These are phyloP conservation scores for Dalbergia oliveri DNA, from an alignment of 306 rosid genomes.

Conservation along the genomic window DNA sequence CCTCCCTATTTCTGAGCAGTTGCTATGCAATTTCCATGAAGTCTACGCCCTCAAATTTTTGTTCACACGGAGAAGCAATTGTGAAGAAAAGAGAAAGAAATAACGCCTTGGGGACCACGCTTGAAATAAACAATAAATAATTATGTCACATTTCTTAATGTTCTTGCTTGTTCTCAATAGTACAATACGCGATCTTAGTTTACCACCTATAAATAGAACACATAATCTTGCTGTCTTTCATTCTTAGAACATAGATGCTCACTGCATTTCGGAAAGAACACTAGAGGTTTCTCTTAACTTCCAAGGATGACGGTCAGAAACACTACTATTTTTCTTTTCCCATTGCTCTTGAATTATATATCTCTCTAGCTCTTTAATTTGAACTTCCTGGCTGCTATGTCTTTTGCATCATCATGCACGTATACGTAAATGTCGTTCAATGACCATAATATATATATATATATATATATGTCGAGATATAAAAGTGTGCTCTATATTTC, in stretches of 20 bases:
- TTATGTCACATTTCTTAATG: constrained; percentile 13
- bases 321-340: neutral
- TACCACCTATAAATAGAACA: constrained; percentile 39
- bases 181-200: neutral
- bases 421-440: neutral
- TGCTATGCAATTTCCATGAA: constrained; percentile 48
- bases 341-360: constrained; percentile 1
- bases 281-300: constrained; percentile 7
- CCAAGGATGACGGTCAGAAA: constrained; percentile 55
- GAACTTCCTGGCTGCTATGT: neutral
- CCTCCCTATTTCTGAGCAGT: constrained; percentile 48
- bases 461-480: neutral
- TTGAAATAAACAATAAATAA: constrained; percentile 14
- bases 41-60: constrained; percentile 29
- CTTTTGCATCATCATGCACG: constrained; percentile 22
- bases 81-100: constrained; percentile 34
- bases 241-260: constrained; percentile 34
- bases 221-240: constrained; percentile 24
- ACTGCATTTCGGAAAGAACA: constrained; percentile 33
- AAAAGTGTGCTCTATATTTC: neutral
- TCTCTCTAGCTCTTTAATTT: neutral
- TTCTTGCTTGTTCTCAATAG: neutral
- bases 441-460: neutral
- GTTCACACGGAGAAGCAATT: constrained; percentile 43
- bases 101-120: constrained; percentile 44